A percentile compares a stretch with the other conserved stretches of the same genome.
Evolutionary conservation across 139 green algal genomes (phyloP).

Genomic region (Chlamydomonas applanata): DNA sequence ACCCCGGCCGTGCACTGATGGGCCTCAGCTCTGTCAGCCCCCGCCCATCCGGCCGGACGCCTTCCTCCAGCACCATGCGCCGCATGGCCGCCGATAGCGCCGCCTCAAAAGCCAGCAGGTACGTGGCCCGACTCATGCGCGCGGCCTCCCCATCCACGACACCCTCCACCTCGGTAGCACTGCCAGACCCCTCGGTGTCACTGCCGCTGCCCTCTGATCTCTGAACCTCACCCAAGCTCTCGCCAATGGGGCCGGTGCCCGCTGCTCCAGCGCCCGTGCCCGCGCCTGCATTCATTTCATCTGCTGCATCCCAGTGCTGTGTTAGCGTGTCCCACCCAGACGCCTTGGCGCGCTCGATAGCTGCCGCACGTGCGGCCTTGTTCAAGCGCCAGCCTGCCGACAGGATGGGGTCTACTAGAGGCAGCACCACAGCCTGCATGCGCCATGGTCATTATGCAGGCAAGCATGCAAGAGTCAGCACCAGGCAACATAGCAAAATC

Average conservation of each 20-base stretch:
- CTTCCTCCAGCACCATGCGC: constrained; percentile 17
- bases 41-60: constrained; percentile 43
- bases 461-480: no score
- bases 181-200: neutral
- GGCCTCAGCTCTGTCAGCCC: constrained; percentile 42
- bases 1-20: neutral
- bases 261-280: neutral
- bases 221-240: neutral
- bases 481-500: neutral
- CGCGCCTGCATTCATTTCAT: neutral
- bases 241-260: neutral
- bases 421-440: constrained; percentile 1
- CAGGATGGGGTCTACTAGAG: neutral
- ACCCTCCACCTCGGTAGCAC: no score
- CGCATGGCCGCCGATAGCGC: constrained; percentile 7
- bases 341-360: constrained; percentile 1
- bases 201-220: neutral
- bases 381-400: neutral
- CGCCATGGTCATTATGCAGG: no score
- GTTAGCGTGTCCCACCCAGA: neutral
- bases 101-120: neutral
- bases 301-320: no score
- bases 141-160: no score
- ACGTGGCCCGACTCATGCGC: neutral
- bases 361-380: neutral